phyloP scores from a whole-genome alignment of 2,329 filamentous ascomycete species.

The Aspergillus sp. region DNA sequence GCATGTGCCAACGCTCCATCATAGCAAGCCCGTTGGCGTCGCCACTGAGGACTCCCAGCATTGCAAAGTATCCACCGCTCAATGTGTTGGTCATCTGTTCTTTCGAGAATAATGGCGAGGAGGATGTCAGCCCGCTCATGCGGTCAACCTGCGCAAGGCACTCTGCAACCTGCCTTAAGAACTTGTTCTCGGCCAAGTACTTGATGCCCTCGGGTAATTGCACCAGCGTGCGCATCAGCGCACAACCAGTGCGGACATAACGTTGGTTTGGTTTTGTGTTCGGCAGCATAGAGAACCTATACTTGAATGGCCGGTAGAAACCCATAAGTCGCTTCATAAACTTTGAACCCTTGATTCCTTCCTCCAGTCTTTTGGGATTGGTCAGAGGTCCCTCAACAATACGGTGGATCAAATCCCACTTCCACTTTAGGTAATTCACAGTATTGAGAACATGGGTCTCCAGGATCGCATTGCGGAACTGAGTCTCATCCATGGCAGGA shows the following conservation, averaged over 20 bases:
- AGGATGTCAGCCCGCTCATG: slow-evolving; percentile 67
- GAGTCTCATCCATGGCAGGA: slow-evolving; percentile 64
- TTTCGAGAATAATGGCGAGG: slow-evolving; percentile 83
- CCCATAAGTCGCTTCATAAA: slow-evolving; percentile 94
- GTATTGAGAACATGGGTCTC: slow-evolving; percentile 84
- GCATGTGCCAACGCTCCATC: slow-evolving; percentile 94
- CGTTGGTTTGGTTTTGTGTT: slow-evolving; percentile 93
- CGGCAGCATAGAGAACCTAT: slow-evolving; percentile 84
- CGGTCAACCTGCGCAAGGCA: slow-evolving; percentile 94
- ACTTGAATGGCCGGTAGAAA: slow-evolving; percentile 96
- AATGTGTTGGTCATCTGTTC: slow-evolving; percentile 84
- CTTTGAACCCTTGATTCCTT: slow-evolving; percentile 91
- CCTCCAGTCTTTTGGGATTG: slow-evolving; percentile 87
- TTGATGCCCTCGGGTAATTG: slow-evolving; percentile 82
- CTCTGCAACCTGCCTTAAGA: slow-evolving; percentile 90
- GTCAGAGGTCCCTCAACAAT: slow-evolving; percentile 91
- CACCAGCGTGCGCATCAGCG: slow-evolving; percentile 80
- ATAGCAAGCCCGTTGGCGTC: slow-evolving; percentile 82
- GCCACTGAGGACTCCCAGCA: slow-evolving; percentile 83
- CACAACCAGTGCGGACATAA: slow-evolving; percentile 87
- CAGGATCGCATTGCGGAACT: slow-evolving; percentile 62
- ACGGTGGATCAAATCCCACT: slow-evolving; percentile 89
- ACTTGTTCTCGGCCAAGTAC: slow-evolving; percentile 87
- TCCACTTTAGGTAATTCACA: slow-evolving; percentile 93
- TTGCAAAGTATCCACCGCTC: slow-evolving; percentile 89